These are phyloP conservation scores for carrot (Daucus carota) DNA, from an alignment of 129 eudicot species.

Conservation along the genomic window DH1_v3.0 NC_030385.2:44590001-44590500, in stretches of 20 bases:
- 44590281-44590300: conserved; percentile 87
- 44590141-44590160: neutral
- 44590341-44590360: conserved; percentile 61
- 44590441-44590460: conserved; percentile 46
- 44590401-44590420: conserved; percentile 74
- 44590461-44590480: conserved; percentile 50
- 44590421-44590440: conserved; percentile 81
- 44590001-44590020: neutral
- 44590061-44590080: neutral
- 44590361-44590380: conserved; percentile 88
- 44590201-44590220: neutral
- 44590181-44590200: neutral
- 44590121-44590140: neutral
- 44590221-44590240: neutral
- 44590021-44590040: neutral
- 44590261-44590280: conserved; percentile 97
- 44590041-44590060: neutral
- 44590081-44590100: neutral
- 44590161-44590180: neutral
- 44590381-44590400: conserved; percentile 76
- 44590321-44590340: conserved; percentile 57
- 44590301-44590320: conserved; percentile 91
- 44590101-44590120: neutral
- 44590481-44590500: conserved; percentile 64
- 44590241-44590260: conserved; percentile 92